A percentile compares a stretch with the other conserved stretches of the same genome.
phyloP scores from a whole-genome alignment of 345 rosid species.

The Zanthoxylum bungeanum region DNA sequence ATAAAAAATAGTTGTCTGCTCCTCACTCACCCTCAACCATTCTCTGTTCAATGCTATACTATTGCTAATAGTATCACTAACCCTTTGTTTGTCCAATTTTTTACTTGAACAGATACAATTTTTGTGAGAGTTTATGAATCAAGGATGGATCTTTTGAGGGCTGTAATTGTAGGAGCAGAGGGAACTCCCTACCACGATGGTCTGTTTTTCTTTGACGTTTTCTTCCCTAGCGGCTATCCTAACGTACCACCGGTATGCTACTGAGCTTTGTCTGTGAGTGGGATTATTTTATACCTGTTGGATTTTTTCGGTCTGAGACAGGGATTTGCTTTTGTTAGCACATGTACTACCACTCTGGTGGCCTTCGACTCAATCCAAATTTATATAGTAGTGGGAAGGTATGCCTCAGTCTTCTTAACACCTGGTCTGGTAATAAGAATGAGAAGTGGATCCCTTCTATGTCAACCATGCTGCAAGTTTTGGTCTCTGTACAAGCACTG shows the following conservation, averaged over 20 bases:
- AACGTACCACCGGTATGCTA: constrained; percentile 66
- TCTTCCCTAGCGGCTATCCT: constrained; percentile 78
- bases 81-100: not conserved
- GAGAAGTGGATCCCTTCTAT: constrained; percentile 83
- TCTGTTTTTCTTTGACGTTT: constrained; percentile 85
- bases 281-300: constrained; percentile 4
- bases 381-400: constrained; percentile 74
- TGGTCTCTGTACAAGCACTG: constrained; percentile 91
- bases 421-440: constrained; percentile 67
- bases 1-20: not conserved
- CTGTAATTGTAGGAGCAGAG: constrained; percentile 89
- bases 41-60: not conserved
- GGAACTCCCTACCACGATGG: constrained; percentile 98
- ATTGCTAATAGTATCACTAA: not conserved
- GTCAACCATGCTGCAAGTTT: constrained; percentile 86
- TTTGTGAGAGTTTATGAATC: constrained; percentile 85
- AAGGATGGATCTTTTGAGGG: constrained; percentile 93
- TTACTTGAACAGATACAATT: constrained; percentile 57
- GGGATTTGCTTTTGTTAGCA: constrained; percentile 36
- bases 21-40: not conserved
- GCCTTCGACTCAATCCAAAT: constrained; percentile 86
- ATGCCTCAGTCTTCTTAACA: constrained; percentile 90
- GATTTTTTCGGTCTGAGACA: constrained; percentile 11
- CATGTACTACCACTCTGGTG: constrained; percentile 76
- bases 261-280: constrained; percentile 5